Evolutionary conservation across 306 rosid species (phyloP).

Genomic region (Fragaria vesca): DNA sequence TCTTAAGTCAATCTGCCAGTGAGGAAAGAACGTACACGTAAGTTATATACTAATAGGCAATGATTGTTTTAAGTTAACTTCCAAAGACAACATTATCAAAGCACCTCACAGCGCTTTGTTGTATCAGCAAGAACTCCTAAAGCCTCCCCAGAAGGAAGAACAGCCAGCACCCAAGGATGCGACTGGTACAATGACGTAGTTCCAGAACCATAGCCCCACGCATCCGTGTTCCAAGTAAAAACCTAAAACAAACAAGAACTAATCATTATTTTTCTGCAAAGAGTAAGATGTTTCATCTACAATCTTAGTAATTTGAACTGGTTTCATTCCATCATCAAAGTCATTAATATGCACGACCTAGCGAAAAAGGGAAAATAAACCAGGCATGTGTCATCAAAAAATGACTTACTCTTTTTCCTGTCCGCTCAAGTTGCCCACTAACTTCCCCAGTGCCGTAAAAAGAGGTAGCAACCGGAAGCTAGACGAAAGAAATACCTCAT

Average conservation of each 20-base stretch:
- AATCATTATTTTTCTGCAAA: neutral
- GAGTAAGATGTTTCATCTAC: neutral
- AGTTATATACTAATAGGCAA: constrained; percentile 12
- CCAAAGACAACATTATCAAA: constrained; percentile 23
- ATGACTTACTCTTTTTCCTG: constrained; percentile 72
- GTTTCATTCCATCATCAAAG: neutral
- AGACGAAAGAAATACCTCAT: constrained; percentile 29
- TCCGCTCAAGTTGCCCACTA: constrained; percentile 86
- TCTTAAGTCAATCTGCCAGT: constrained; percentile 79
- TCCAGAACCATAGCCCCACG: constrained; percentile 84
- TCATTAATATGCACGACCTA: neutral
- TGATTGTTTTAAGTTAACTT: constrained; percentile 14
- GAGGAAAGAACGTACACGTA: constrained; percentile 25
- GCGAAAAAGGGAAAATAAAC: constrained; percentile 7
- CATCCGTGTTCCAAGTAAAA: constrained; percentile 84
- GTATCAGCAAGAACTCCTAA: constrained; percentile 93
- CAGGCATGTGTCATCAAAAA: constrained; percentile 1
- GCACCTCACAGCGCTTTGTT: constrained; percentile 87
- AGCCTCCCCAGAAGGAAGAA: constrained; percentile 86
- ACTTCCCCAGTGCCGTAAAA: constrained; percentile 92
- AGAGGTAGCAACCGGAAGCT: constrained; percentile 82
- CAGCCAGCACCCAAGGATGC: constrained; percentile 96
- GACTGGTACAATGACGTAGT: constrained; percentile 89
- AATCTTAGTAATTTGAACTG: neutral
- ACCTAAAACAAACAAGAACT: constrained; percentile 41